Evolutionary conservation across 768 basidiomycete species (phyloP).

Genomic region (Collybia nuda): DNA sequence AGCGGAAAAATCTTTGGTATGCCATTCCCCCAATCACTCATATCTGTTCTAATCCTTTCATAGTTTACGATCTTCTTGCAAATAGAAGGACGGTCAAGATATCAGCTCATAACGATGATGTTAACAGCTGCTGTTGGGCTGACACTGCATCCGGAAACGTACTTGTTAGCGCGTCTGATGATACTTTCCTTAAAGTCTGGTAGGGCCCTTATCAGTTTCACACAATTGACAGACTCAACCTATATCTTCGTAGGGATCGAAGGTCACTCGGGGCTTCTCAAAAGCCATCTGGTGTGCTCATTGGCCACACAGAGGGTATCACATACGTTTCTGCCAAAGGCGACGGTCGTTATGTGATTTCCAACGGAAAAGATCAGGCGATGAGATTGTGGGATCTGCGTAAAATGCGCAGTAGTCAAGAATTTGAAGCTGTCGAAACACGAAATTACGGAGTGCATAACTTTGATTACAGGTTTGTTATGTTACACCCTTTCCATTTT

Average conservation of each 20-base stretch:
- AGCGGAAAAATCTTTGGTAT: conserved; percentile 77
- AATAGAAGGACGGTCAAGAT: conserved; percentile 82
- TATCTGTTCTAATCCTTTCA: not conserved
- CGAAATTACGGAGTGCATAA: conserved; percentile 53
- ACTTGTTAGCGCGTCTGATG: conserved; percentile 93
- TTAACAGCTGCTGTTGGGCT: conserved; percentile 96
- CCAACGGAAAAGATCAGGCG: conserved; percentile 95
- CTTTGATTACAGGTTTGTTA: conserved; percentile 82
- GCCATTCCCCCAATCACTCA: no score
- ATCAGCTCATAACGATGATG: conserved; percentile 83
- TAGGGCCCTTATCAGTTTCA: conserved; percentile 48
- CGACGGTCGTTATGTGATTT: conserved; percentile 92
- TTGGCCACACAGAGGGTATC: conserved; percentile 95
- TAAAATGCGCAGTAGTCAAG: conserved; percentile 79
- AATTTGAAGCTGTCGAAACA: conserved; percentile 56
- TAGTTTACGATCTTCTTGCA: conserved; percentile 90
- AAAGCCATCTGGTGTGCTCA: conserved; percentile 89
- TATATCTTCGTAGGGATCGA: conserved; percentile 43
- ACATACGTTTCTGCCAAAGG: conserved; percentile 95
- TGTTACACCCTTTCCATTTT: not conserved
- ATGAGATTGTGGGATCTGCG: conserved; percentile 92
- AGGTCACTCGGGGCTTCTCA: conserved; percentile 51
- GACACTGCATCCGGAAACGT: conserved; percentile 92
- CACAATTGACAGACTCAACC: conserved; percentile 30
- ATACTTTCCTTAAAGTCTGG: conserved; percentile 95